These are phyloP conservation scores for Fraxinus americana DNA, from an alignment of 257 asterid species.

Conservation along the genomic window DNA sequence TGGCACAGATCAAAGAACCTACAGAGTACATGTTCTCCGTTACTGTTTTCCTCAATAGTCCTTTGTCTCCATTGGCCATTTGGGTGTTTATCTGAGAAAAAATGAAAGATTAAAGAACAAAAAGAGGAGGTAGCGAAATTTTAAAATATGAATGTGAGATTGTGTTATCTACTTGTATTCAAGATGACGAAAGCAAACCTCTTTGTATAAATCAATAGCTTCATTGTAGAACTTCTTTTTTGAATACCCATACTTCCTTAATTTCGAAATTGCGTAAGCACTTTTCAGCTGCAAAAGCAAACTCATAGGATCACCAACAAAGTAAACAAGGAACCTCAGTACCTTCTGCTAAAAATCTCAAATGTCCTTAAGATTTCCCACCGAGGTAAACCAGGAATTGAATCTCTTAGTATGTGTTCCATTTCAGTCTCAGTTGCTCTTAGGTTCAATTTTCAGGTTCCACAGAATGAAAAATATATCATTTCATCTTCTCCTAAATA, in stretches of 20 bases:
- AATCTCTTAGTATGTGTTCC: not conserved
- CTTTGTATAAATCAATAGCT: conserved; percentile 72
- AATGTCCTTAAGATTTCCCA: not conserved
- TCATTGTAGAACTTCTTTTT: conserved; percentile 80
- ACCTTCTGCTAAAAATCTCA: conserved; percentile 5
- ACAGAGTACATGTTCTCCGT: conserved; percentile 94
- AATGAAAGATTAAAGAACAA: conserved; percentile 14
- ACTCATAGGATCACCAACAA: conserved; percentile 20
- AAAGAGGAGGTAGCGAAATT: conserved; percentile 24
- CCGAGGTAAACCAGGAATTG: conserved; percentile 10
- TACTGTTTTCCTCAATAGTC: conserved; percentile 67
- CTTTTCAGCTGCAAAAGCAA: conserved; percentile 68
- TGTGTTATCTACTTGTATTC: conserved; percentile 6
- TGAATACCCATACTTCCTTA: conserved; percentile 79
- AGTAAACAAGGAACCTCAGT: conserved; percentile 6
- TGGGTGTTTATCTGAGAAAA: conserved; percentile 68
- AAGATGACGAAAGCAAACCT: conserved; percentile 51
- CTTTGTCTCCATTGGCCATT: conserved; percentile 87
- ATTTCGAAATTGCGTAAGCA: conserved; percentile 80
- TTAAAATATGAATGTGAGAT: conserved; percentile 13
- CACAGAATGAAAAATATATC: conserved; percentile 18
- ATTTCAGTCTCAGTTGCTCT: not conserved
- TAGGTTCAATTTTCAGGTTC: conserved; percentile 12
- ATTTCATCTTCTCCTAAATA: conserved; percentile 11
- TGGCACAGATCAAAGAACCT: conserved; percentile 42